Evolutionary conservation across 2,329 filamentous ascomycete species (phyloP).

Genomic region (Zalaria sp.): DNA sequence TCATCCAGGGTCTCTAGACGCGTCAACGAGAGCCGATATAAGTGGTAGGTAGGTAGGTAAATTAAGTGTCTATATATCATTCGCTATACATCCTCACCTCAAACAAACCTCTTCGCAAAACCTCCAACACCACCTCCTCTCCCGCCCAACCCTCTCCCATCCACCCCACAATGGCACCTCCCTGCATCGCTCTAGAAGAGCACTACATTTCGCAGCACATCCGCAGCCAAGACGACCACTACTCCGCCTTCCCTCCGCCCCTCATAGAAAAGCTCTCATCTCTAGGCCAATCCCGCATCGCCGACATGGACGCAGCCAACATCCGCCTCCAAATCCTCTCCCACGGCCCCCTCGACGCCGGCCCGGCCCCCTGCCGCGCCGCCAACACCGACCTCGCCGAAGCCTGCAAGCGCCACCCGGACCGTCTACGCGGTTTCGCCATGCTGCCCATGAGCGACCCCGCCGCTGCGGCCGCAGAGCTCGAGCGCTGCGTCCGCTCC

Average conservation of each 20-base stretch:
- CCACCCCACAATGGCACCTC: slow-evolving; percentile 13
- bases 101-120: too few species aligned
- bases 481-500: slow-evolving; percentile 17
- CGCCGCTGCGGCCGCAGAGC: slow-evolving; percentile 16
- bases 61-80: too few species aligned
- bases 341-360: slow-evolving; percentile 17
- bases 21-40: too few species aligned
- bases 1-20: too few species aligned
- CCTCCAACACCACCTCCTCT: not conserved
- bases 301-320: slow-evolving; percentile 17
- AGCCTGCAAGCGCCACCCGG: slow-evolving; percentile 12
- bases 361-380: slow-evolving; percentile 12
- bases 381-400: slow-evolving; percentile 20
- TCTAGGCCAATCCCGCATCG: slow-evolving; percentile 14
- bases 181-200: slow-evolving; percentile 22
- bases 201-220: slow-evolving; percentile 17
- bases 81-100: too few species aligned
- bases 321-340: slow-evolving; percentile 21
- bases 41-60: too few species aligned
- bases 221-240: slow-evolving; percentile 6
- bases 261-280: slow-evolving; percentile 12
- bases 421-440: slow-evolving; percentile 20
- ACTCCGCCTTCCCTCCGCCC: not conserved
- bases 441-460: slow-evolving; percentile 18
- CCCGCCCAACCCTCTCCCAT: not conserved